A percentile compares a stretch with the other conserved stretches of the same genome.
phyloP scores from a whole-genome alignment of 2,329 filamentous ascomycete species.

The Fusarium euwallaceae region DNA sequence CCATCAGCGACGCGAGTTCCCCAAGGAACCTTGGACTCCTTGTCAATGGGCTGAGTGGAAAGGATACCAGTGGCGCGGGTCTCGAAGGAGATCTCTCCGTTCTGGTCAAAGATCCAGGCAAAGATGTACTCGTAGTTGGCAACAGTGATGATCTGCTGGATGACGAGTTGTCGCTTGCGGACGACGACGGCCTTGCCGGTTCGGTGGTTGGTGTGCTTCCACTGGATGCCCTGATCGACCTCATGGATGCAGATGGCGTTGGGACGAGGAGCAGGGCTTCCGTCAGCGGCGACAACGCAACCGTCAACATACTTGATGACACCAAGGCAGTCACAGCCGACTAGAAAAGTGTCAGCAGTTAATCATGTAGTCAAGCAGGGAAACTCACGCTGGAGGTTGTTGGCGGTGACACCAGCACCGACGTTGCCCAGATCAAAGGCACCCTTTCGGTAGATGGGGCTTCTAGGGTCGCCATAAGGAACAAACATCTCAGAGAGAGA shows the following conservation, averaged over 20 bases:
- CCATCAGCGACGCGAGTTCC: slow-evolving; percentile 70
- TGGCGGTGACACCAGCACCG: slow-evolving; percentile 73
- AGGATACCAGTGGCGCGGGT: slow-evolving; percentile 71
- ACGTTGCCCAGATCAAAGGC: slow-evolving; percentile 78
- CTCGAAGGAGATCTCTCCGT: slow-evolving; percentile 67
- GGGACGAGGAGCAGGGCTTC: not conserved
- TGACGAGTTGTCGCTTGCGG: slow-evolving; percentile 67
- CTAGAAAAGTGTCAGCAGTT: no score
- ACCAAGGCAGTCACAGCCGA: slow-evolving; percentile 52
- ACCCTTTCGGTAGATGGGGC: slow-evolving; percentile 73
- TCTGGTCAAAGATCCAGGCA: slow-evolving; percentile 64
- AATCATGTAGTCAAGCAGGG: no score
- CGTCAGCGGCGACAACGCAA: not conserved
- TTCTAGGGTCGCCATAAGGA: slow-evolving; percentile 73
- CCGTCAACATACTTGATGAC: slow-evolving; percentile 58
- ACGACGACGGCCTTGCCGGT: slow-evolving; percentile 62
- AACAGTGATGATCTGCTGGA: slow-evolving; percentile 73
- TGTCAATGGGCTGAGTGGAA: slow-evolving; percentile 66
- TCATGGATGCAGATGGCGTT: slow-evolving; percentile 33
- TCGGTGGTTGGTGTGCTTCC: slow-evolving; percentile 31
- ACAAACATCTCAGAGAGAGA: slow-evolving; percentile 77
- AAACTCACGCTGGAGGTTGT: slow-evolving; percentile 74
- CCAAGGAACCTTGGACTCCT: slow-evolving; percentile 59
- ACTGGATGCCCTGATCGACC: slow-evolving; percentile 24
- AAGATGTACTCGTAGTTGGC: slow-evolving; percentile 56